Conservation (phyloP, 2,329 filamentous ascomycete species). For the Cadophora gregata region DNA sequence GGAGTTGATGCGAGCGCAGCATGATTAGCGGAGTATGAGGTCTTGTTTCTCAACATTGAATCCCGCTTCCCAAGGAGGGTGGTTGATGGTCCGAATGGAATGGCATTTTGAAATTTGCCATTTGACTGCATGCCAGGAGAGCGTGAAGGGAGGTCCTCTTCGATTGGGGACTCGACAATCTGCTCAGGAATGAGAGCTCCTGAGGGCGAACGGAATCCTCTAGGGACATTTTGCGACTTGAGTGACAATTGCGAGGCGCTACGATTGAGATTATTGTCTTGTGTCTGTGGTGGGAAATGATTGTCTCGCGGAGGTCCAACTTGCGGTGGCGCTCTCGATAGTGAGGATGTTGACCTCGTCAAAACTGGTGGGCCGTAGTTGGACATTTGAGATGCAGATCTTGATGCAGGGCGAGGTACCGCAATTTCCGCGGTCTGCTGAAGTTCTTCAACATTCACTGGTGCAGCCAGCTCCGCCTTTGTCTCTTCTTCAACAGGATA, state of each 20-base stretch:
- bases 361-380: conserved; percentile 19
- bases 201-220: conserved; percentile 43
- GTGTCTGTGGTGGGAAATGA: conserved; percentile 9
- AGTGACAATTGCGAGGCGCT: conserved; percentile 31
- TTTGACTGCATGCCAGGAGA: conserved; percentile 26
- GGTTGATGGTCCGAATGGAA: conserved; percentile 42
- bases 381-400: conserved; percentile 33
- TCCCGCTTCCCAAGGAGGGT: conserved; percentile 63
- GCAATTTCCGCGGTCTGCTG: conserved; percentile 60
- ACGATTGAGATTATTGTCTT: conserved; percentile 24
- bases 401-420: conserved; percentile 27
- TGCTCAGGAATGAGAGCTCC: conserved; percentile 43
- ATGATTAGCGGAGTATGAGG: conserved; percentile 28
- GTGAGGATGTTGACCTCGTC: conserved; percentile 32
- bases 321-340: conserved; percentile 26
- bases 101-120: conserved; percentile 30
- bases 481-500: conserved; percentile 44
- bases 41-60: conserved; percentile 50
- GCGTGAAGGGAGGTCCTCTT: conserved; percentile 34
- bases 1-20: conserved; percentile 28
- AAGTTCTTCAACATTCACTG: conserved; percentile 68
- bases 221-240: conserved; percentile 20
- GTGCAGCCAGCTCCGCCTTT: conserved; percentile 59
- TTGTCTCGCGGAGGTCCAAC: conserved; percentile 16
- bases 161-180: conserved; percentile 47